A percentile compares a stretch with the other conserved stretches of the same genome.
phyloP scores from a whole-genome alignment of 495 filamentous ascomycete genomes.

The Podospora anserina region DNA sequence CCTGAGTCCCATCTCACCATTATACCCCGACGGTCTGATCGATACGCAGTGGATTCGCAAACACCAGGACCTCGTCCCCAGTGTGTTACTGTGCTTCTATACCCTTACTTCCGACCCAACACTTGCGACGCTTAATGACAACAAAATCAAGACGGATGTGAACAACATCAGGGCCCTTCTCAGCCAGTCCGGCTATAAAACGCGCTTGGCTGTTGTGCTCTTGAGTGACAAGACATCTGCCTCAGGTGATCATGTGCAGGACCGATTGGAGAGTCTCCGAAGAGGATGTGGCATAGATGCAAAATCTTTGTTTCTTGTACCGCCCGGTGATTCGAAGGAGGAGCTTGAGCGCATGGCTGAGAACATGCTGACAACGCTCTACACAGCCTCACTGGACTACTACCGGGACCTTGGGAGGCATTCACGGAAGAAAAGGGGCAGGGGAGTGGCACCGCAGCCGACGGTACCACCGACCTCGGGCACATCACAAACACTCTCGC shows the following conservation, averaged over 20 bases:
- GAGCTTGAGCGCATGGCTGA: constrained; percentile 63
- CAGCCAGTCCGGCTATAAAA: constrained; percentile 65
- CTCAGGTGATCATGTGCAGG: constrained; percentile 55
- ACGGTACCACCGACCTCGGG: constrained; percentile 80
- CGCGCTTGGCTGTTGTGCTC: constrained; percentile 70
- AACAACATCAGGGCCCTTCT: constrained; percentile 67
- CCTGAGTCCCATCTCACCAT: constrained; percentile 69
- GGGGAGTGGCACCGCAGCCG: constrained; percentile 70
- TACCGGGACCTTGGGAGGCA: constrained; percentile 90
- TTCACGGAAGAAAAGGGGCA: constrained; percentile 73
- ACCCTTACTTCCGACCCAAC: constrained; percentile 66
- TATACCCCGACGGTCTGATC: constrained; percentile 85
- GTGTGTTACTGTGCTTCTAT: constrained; percentile 72
- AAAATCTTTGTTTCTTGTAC: constrained; percentile 66
- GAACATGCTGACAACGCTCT: constrained; percentile 59
- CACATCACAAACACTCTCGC: constrained; percentile 77
- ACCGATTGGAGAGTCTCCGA: constrained; percentile 71
- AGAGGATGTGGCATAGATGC: constrained; percentile 74
- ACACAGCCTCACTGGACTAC: constrained; percentile 72
- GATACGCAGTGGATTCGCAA: constrained; percentile 78
- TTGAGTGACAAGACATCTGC: constrained; percentile 64
- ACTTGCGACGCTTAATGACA: constrained; percentile 70
- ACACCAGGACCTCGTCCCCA: constrained; percentile 76
- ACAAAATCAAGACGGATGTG: constrained; percentile 84
- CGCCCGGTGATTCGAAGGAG: constrained; percentile 40